A percentile compares a stretch with the other conserved stretches of the same genome.
Conservation (phyloP, 257 asterid species). For the Ajuga chamaepitys region DNA sequence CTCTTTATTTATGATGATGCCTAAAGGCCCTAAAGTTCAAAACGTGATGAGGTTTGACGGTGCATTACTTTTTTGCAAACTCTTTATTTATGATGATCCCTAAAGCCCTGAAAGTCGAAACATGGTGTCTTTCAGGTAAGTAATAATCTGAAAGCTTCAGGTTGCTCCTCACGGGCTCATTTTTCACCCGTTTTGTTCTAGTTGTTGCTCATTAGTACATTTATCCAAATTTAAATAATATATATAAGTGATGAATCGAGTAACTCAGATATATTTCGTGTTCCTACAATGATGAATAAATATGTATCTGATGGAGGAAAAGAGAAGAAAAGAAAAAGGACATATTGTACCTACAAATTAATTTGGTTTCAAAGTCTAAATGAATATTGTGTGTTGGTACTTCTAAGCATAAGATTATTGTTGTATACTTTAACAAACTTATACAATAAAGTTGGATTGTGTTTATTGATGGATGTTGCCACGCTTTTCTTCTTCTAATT, state of each 20-base stretch:
- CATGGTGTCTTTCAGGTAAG: slow-evolving; percentile 94
- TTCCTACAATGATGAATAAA: neutral
- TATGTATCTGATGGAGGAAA: neutral
- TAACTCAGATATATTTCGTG: neutral
- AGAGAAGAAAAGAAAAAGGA: neutral
- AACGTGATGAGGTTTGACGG: slow-evolving; percentile 97
- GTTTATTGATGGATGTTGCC: neutral
- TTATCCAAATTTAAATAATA: neutral
- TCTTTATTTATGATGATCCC: slow-evolving; percentile 97
- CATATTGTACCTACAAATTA: too few relatives aligned
- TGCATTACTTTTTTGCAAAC: slow-evolving; percentile 94
- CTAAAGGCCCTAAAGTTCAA: too few relatives aligned
- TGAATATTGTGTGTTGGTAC: neutral
- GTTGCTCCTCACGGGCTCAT: slow-evolving; percentile 11
- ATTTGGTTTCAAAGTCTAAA: neutral
- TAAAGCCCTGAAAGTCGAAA: slow-evolving; percentile 82
- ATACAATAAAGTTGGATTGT: neutral
- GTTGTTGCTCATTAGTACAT: neutral
- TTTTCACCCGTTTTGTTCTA: slow-evolving; percentile 5
- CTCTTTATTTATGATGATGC: too few relatives aligned
- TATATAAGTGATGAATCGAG: neutral
- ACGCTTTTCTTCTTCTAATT: neutral
- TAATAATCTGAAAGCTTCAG: slow-evolving; percentile 12
- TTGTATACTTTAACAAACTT: neutral
- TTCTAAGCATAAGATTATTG: neutral